phyloP scores from a whole-genome alignment of 1,284 basidiomycete genomes.

The Stygiomarasmius scandens region DNA sequence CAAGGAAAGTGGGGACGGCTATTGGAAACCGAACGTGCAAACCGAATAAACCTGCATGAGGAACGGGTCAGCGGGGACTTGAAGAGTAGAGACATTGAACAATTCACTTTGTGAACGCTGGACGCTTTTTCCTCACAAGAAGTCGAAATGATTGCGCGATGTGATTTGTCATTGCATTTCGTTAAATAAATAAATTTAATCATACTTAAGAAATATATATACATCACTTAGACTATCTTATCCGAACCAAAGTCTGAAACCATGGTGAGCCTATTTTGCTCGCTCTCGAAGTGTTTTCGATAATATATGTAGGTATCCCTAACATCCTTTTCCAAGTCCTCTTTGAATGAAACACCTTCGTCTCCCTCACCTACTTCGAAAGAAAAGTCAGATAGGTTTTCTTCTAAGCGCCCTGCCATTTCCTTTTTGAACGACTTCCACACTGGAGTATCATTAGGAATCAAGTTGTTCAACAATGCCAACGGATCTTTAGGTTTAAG shows the following conservation, averaged over 20 bases:
- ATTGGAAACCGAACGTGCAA: constrained; percentile 16
- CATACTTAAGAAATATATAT: no score
- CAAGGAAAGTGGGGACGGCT: constrained; percentile 66
- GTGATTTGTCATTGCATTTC: not conserved
- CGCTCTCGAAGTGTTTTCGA: no score
- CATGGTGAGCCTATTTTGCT: no score
- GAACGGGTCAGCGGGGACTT: not conserved
- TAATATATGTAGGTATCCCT: not conserved
- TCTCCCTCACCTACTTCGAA: not conserved
- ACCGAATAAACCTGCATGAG: constrained; percentile 7
- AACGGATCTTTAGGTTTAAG: constrained; percentile 13
- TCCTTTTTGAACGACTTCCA: not conserved
- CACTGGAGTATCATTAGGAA: not conserved
- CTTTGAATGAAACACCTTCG: not conserved
- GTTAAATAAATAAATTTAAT: no score
- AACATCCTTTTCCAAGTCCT: not conserved
- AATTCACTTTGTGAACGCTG: not conserved
- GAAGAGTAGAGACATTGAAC: not conserved
- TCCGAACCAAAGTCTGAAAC: no score
- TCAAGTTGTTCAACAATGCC: not conserved
- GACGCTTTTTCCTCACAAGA: not conserved
- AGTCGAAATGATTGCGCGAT: constrained; percentile 8
- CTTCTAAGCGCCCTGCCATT: not conserved
- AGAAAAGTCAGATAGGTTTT: not conserved
- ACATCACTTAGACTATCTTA: no score